These are phyloP conservation scores for Xerocomus minutiporus DNA, from an alignment of 1,284 basidiomycete genomes.

Conservation along the genomic window DNA sequence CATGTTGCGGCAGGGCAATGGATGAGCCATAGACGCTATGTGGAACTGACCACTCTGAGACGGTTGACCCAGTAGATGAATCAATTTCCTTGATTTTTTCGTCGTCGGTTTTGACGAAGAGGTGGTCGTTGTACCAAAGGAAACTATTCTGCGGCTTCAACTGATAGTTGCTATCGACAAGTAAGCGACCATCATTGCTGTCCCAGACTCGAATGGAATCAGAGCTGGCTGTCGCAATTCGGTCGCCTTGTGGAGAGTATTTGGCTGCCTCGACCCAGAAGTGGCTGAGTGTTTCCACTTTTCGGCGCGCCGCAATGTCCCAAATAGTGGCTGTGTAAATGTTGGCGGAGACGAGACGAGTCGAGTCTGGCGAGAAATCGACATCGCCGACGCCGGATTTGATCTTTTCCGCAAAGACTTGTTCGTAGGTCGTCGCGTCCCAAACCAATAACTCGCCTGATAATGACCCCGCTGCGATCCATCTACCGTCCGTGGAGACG, in stretches of 20 bases:
- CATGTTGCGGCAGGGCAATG: conserved; percentile 9
- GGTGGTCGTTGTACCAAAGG: conserved; percentile 5
- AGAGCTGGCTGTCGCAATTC: conserved; percentile 11
- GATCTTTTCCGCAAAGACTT: conserved; percentile 2
- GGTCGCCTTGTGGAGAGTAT: conserved; percentile 11
- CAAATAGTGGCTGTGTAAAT: background rate
- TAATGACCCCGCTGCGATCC: conserved; percentile 10
- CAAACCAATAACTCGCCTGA: conserved; percentile 10
- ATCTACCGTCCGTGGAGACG: conserved; percentile 10
- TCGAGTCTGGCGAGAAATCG: conserved; percentile 16
- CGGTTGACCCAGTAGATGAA: background rate
- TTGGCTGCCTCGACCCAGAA: conserved; percentile 8
- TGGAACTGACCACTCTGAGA: conserved; percentile 4
- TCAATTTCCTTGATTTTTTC: conserved; percentile 3
- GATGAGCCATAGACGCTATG: conserved; percentile 4
- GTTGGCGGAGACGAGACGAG: conserved; percentile 3
- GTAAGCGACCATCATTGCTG: background rate
- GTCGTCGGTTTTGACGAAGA: conserved; percentile 7
- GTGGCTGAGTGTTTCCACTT: background rate
- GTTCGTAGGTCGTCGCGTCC: conserved; percentile 3
- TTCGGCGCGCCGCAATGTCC: conserved; percentile 1
- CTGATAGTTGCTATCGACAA: background rate
- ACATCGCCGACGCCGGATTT: conserved; percentile 3
- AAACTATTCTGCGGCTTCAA: background rate
- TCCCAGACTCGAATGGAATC: conserved; percentile 5